phyloP scores from a whole-genome alignment of 345 rosid species.

The Eucalyptus tenuipes region DNA sequence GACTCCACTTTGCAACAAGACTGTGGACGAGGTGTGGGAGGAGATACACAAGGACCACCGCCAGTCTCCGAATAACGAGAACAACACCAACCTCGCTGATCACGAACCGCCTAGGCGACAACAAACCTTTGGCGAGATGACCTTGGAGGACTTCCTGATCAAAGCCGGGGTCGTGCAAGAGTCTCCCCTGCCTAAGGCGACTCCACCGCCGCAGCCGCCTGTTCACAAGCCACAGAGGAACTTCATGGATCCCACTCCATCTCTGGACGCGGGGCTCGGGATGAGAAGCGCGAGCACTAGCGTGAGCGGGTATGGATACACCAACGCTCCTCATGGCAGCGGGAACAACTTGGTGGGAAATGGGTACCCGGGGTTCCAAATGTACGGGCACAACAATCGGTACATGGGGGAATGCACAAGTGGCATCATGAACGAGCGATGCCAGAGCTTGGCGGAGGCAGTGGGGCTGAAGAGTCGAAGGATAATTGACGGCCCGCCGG shows the following conservation, averaged over 20 bases:
- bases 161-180: conserved; percentile 82
- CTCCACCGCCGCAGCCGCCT: background rate
- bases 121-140: conserved; percentile 65
- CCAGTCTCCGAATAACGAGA: background rate
- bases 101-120: conserved; percentile 27
- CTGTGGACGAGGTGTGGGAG: conserved; percentile 82
- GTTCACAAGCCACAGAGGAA: background rate
- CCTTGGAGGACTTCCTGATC: conserved; percentile 74
- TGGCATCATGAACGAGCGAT: conserved; percentile 14
- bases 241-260: background rate
- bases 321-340: background rate
- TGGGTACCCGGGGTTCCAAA: conserved; percentile 15
- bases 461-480: conserved; percentile 25
- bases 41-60: conserved; percentile 59
- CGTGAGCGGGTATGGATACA: background rate
- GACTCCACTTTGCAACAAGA: conserved; percentile 61
- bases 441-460: conserved; percentile 10
- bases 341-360: conserved; percentile 6
- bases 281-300: conserved; percentile 6
- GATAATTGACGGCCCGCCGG: conserved; percentile 52
- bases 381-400: conserved; percentile 1
- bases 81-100: background rate
- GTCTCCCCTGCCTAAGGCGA: background rate
- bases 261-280: conserved; percentile 13
- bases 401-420: conserved; percentile 23